These are phyloP conservation scores for Neurospora sp. DNA, from an alignment of 495 filamentous ascomycete species.

Conservation along the genomic window DNA sequence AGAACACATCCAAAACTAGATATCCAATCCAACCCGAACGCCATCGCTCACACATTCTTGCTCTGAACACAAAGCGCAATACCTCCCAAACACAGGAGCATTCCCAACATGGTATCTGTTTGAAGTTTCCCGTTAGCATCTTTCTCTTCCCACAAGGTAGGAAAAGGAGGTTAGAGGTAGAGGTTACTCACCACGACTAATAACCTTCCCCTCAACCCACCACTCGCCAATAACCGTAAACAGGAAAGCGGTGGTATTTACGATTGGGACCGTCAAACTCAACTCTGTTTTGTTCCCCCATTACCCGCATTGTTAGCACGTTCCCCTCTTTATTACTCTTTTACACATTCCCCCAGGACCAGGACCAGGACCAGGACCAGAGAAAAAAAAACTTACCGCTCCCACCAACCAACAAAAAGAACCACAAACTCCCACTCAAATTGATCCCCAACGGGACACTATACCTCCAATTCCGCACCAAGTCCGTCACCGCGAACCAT, in stretches of 20 bases:
- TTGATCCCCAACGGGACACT: slow-evolving; percentile 80
- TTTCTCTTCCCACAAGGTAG: too few species aligned
- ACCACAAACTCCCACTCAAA: slow-evolving; percentile 92
- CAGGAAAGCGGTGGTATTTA: slow-evolving; percentile 86
- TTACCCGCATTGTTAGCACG: background rate
- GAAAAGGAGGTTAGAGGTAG: background rate
- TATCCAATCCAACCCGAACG: background rate
- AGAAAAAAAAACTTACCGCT: too few species aligned
- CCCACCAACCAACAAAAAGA: slow-evolving; percentile 69
- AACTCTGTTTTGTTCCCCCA: slow-evolving; percentile 47
- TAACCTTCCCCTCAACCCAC: slow-evolving; percentile 86
- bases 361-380: too few species aligned
- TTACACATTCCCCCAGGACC: too few species aligned
- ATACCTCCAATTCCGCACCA: slow-evolving; percentile 73
- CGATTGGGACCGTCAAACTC: slow-evolving; percentile 87
- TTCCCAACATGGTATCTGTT: slow-evolving; percentile 79
- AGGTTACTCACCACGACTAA: slow-evolving; percentile 53
- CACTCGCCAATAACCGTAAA: slow-evolving; percentile 94
- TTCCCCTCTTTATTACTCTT: too few species aligned
- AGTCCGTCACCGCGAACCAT: slow-evolving; percentile 64
- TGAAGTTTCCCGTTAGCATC: background rate
- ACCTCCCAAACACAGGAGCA: slow-evolving; percentile 68
- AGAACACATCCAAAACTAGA: background rate
- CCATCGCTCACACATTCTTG: slow-evolving; percentile 22
- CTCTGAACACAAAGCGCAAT: slow-evolving; percentile 81